Base-by-base conservation (phyloP, 345 rosid species). In the Pugionium cornutum region DNA sequence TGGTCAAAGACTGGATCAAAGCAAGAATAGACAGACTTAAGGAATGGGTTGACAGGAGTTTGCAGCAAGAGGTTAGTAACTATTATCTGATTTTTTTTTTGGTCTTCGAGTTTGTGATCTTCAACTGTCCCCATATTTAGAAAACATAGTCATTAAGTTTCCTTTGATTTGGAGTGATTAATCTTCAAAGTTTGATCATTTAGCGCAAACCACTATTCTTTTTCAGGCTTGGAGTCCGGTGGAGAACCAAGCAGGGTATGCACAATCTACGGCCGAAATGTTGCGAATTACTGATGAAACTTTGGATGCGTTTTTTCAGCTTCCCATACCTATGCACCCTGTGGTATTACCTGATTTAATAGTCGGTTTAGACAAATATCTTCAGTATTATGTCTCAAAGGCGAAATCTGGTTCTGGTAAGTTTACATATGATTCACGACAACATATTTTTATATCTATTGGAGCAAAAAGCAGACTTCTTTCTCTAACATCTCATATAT, bases 381-480 rank as follows among this genome's bases (percentile, higher is more conserved):
- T 90, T 79, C 95, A 86, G 53, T 84, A 85, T 76, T 94, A 87
- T 72, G 89, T 80, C 62, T 82, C 78, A 33, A 91, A 88, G 80
- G 88, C 92, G 25, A 90, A 85, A 82, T 87, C 95, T 62, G 97
- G 97, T 70, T 90, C 96, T 28, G 99, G 99, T 94, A 82, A 75
- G 72, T 71, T 75, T 58, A 32, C 10, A 67, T 63, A 51, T 59
- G 50, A 50, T 45, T 26, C 39, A 4, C 6, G 47, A 11, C 10
- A 25, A 10, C 9, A 11, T 4, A 3, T 28, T 11, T 39, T 33
- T 75, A 49, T 54, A 26, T 42, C 1, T 42, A 4, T 10, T 69
- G 52, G n/a, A 41, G 40, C 32, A 52, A 26, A 42, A 53, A 40
- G 10, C 44, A 27, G 5, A 2, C 40, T 34, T 66, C 58, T 75